Percentiles rank a stretch among this genome's conserved stretches.
These are phyloP conservation scores for Kurtzmaniella cleridarum DNA, from an alignment of 805 yeast genomes.

Conservation along the genomic window DNA sequence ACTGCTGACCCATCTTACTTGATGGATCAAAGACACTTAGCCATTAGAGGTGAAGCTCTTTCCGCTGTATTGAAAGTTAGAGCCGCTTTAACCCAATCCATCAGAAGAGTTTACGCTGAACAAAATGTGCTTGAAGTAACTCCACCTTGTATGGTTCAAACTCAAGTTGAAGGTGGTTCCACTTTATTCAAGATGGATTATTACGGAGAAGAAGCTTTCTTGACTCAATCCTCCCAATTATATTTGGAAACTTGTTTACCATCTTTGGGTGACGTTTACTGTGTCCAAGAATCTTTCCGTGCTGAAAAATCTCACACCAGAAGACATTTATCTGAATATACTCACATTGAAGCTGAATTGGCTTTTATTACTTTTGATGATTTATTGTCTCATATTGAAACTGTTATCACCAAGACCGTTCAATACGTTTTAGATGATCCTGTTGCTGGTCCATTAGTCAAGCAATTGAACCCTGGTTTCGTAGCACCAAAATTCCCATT, in stretches of 20 bases:
- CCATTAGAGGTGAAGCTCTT: conserved; percentile 94
- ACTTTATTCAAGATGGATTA: conserved; percentile 89
- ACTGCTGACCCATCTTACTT: conserved; percentile 88
- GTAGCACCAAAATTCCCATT: conserved; percentile 80
- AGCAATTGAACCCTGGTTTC: conserved; percentile 90
- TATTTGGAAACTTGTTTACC: conserved; percentile 96
- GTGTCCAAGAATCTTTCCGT: conserved; percentile 97
- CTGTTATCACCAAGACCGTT: conserved; percentile 61
- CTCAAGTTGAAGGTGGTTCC: conserved; percentile 99
- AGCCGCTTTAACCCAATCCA: conserved; percentile 64
- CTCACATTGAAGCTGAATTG: conserved; percentile 94
- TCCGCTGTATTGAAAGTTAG: conserved; percentile 93
- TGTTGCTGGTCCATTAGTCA: conserved; percentile 81
- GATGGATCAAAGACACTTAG: conserved; percentile 90
- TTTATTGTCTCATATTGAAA: conserved; percentile 78
- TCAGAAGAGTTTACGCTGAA: conserved; percentile 74
- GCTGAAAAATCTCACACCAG: conserved; percentile 99
- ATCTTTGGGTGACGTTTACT: conserved; percentile 93
- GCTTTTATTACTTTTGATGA: conserved; percentile 86
- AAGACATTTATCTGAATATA: conserved; percentile 94
- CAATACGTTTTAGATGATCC: conserved; percentile 83
- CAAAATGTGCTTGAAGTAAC: conserved; percentile 85
- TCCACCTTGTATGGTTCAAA: conserved; percentile 99
- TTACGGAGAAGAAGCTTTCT: conserved; percentile 94
- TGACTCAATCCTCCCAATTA: conserved; percentile 95